Base-by-base conservation (phyloP, 305 asterid genomes). In the Nicotiana rustica region DNA sequence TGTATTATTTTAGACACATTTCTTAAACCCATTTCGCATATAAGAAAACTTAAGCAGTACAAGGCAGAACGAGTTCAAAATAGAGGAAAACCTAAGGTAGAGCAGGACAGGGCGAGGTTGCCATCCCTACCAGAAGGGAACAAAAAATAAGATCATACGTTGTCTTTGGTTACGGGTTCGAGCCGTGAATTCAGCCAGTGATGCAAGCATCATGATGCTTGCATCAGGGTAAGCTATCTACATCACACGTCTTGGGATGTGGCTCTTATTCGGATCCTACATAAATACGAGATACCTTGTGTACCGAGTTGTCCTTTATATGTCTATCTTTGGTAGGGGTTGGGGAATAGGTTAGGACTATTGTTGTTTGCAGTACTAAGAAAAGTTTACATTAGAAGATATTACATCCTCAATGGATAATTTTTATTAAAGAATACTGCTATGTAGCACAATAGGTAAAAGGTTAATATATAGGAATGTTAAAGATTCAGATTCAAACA, bases 401-500 rank as follows among this genome's bases (percentile, higher is more conserved):
- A 56, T 56, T 56, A 56, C 18, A 56, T 56, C 61, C 10, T 44
- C 19, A 70, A 70, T 44, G 78, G 61, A 6, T 19, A 6, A 18
- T 71, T 38, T 71, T 6, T 19, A 44, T 47, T 36, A 47, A 13
- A 21, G 21, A 71, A 71, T 36, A 44, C 38, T 71, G 6, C 78
- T 47, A 71, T 71, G 21, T 25, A 6, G 0, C 7, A 12, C 33
- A 47, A 47, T 71, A 13, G 79, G 79, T 71, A 47, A 71, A 71
- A 13, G 38, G 79, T 71, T 41, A 21, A 71, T 12, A 71, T 71
- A 19, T 71, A 12, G 13, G 78, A 71, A 47, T 47, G 78, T 71
- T 71, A 71, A 57, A 47, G 78, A 71, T 71, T 71, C 57, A 71
- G 78, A 71, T 19, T 71, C 61, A 71, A 71, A 71, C 61, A 44